These are phyloP conservation scores for Maudiozyma barnettii DNA, from an alignment of 805 yeast species.

Conservation along the genomic window DNA sequence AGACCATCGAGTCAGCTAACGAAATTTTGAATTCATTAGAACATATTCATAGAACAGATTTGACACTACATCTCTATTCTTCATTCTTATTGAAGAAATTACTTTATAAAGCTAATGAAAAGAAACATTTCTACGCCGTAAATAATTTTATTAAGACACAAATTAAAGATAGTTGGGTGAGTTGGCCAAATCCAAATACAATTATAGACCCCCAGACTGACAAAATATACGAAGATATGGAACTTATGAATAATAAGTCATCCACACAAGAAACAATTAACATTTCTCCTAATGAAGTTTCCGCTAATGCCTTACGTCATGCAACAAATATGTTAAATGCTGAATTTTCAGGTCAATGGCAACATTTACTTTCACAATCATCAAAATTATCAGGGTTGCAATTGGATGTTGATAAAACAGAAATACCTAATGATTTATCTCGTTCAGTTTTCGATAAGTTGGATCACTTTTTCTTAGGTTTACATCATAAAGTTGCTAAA, in stretches of 20 bases:
- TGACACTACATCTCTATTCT: constrained; percentile 58
- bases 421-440: constrained; percentile 14
- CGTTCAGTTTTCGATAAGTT: constrained; percentile 17
- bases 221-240: constrained; percentile 19
- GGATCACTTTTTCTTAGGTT: constrained; percentile 21
- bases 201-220: constrained; percentile 24
- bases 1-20: constrained; percentile 15
- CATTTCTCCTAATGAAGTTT: constrained; percentile 18
- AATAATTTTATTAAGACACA: constrained; percentile 32
- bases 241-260: not conserved
- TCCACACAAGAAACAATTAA: not conserved
- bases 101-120: constrained; percentile 21
- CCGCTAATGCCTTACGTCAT: constrained; percentile 17
- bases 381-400: constrained; percentile 7
- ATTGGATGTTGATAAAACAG: constrained; percentile 20
- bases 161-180: constrained; percentile 34
- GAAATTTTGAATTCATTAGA: constrained; percentile 37
- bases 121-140: constrained; percentile 26
- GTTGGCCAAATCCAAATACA: constrained; percentile 47
- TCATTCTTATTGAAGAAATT: constrained; percentile 32
- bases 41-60: constrained; percentile 41
- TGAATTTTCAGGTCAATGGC: constrained; percentile 26
- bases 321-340: constrained; percentile 17
- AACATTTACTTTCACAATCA: constrained; percentile 14
- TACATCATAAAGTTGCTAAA: constrained; percentile 21